Base-by-base conservation (phyloP, 2,329 filamentous ascomycete genomes). In the Escovopsis sp. region DNA sequence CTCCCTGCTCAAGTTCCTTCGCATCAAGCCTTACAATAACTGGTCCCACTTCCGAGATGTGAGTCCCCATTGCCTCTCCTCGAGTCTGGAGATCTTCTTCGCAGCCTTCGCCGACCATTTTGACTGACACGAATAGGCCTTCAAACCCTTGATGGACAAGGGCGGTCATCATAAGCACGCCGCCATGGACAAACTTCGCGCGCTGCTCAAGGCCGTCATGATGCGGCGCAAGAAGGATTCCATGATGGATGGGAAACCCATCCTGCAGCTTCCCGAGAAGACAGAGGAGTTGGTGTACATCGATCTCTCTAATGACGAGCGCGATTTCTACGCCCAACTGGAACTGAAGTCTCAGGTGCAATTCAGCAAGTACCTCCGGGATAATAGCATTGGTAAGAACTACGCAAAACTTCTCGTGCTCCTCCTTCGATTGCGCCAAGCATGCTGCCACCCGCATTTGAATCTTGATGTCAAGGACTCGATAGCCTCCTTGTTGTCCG, bases 351-450 rank as follows among this genome's bases (percentile, higher is more conserved):
- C 82, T 0, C 75, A 79, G 47, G 62, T 84, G 2, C 68, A 75
- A 37, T 84, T 93, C 66, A 89, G 84, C 64, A 83, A 74, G 50
- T 91, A 86, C 50, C 66, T 93, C 14, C 72, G 75, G 24, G 70
- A 71, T 14, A 76, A 76, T 4, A 80, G 77, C 1, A 67, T 91
- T 61, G 79, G 70, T 68, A 69, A 58, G 67, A 70, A 56, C 44
- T 94, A 94, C 55, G 81, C 81, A 7, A 81, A 81, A 49, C 79
- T 94, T 35, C 66, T 95, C 16, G 81, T 93, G 8, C 67, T 94
- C 14, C 68, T 94, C 7, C 72, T 94, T 8, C 79, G 88, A 16
- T 72, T 94, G 50, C 78, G 88, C 7, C 87, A 94, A 59, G 76
- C 84, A 50, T 72, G 66, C 51, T 61, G 64, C 49, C 49, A 59